Conservation (phyloP, 2,329 filamentous ascomycete genomes). For the Pezicula neosporulosa region DNA sequence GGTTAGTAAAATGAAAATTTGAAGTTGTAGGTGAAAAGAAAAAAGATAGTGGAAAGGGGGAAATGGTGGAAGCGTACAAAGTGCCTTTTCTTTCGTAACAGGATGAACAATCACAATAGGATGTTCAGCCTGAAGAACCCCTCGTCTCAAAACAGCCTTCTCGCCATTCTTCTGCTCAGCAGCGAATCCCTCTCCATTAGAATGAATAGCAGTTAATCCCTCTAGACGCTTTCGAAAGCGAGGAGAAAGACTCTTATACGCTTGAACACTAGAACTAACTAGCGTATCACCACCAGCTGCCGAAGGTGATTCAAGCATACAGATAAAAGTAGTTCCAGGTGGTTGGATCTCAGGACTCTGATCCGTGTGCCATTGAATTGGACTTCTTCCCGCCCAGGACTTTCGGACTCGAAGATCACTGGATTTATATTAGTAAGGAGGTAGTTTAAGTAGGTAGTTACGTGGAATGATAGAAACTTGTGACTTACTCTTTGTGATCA, state of each 20-base stretch:
- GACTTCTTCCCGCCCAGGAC: slow-evolving; percentile 47
- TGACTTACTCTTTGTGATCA: slow-evolving; percentile 34
- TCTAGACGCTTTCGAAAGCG: slow-evolving; percentile 75
- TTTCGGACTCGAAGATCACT: slow-evolving; percentile 33
- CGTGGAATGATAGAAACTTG: background rate
- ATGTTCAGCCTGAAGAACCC: slow-evolving; percentile 69
- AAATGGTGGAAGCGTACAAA: slow-evolving; percentile 42
- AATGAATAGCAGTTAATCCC: slow-evolving; percentile 70
- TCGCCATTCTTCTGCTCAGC: slow-evolving; percentile 66
- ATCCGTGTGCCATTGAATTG: slow-evolving; percentile 82
- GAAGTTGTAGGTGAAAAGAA: background rate
- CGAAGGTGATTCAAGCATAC: slow-evolving; percentile 72
- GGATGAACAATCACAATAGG: slow-evolving; percentile 78
- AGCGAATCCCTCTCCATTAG: slow-evolving; percentile 59
- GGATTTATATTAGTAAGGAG: background rate
- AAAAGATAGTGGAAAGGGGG: no score
- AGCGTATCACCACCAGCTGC: slow-evolving; percentile 74
- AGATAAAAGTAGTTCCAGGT: slow-evolving; percentile 82
- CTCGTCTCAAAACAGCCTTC: slow-evolving; percentile 69
- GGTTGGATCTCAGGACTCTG: slow-evolving; percentile 83
- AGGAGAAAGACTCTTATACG: slow-evolving; percentile 74
- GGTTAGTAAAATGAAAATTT: background rate
- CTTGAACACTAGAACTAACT: slow-evolving; percentile 72
- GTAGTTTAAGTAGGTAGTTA: background rate
- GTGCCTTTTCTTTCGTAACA: slow-evolving; percentile 72